Evolutionary conservation across 1,284 basidiomycete genomes (phyloP).

Genomic region (Psilocybe mexicana): DNA sequence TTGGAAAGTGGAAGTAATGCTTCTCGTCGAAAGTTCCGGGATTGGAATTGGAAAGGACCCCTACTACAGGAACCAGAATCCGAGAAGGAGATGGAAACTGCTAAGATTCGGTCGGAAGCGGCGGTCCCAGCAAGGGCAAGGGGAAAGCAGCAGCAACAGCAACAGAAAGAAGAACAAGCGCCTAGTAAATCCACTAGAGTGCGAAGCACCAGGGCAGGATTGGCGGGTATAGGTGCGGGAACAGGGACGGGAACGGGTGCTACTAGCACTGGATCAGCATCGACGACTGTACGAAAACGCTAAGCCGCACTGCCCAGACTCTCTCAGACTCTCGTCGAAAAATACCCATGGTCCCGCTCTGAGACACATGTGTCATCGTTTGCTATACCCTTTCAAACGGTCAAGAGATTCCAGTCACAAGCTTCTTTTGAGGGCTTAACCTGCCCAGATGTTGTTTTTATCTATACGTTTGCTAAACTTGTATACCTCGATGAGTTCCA

Average conservation of each 20-base stretch:
- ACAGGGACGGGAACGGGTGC: conserved; percentile 3
- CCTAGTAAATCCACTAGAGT: conserved; percentile 18
- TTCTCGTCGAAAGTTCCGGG: conserved; percentile 65
- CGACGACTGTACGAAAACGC: conserved; percentile 14
- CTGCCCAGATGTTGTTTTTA: neutral
- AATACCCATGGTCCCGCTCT: neutral
- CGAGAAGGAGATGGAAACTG: conserved; percentile 36
- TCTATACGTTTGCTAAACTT: conserved; percentile 2
- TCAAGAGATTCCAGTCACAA: neutral
- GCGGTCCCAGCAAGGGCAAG: conserved; percentile 18
- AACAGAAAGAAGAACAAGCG: conserved; percentile 35
- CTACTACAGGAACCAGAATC: conserved; percentile 22
- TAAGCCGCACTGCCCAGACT: conserved; percentile 3
- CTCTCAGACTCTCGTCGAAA: neutral
- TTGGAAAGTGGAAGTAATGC: conserved; percentile 77
- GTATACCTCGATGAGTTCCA: neutral
- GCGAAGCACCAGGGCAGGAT: conserved; percentile 16
- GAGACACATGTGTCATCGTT: conserved; percentile 6
- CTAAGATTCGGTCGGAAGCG: conserved; percentile 21
- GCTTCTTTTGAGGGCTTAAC: neutral
- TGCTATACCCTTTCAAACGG: neutral
- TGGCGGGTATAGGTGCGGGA: conserved; percentile 8
- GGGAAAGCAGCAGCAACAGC: conserved; percentile 34
- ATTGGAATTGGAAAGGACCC: conserved; percentile 34
- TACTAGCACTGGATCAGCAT: neutral